A percentile compares a stretch with the other conserved stretches of the same genome.
These are phyloP conservation scores for Alternaria sp. DNA, from an alignment of 2,329 filamentous ascomycete genomes.

Conservation along the genomic window DNA sequence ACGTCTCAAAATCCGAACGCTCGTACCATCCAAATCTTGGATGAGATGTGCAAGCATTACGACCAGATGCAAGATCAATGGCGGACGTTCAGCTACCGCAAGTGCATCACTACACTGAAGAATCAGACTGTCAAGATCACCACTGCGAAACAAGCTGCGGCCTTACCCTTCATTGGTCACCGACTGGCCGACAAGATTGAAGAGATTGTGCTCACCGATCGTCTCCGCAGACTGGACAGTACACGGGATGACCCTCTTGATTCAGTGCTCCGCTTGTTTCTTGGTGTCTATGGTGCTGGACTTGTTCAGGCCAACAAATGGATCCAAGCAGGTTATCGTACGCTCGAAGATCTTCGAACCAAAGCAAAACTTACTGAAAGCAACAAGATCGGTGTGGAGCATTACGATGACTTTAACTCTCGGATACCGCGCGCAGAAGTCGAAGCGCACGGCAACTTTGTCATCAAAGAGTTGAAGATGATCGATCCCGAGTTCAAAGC, in stretches of 20 bases:
- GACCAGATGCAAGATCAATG: conserved; percentile 77
- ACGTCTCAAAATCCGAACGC: conserved; percentile 71
- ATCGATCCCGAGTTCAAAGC: conserved; percentile 73
- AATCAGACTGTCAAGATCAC: conserved; percentile 70
- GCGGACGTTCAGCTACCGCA: conserved; percentile 78
- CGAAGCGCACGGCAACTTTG: conserved; percentile 70
- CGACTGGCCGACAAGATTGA: conserved; percentile 85
- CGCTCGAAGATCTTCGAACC: conserved; percentile 74
- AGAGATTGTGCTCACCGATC: conserved; percentile 81
- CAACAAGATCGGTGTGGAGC: conserved; percentile 79
- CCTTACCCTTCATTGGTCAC: conserved; percentile 73
- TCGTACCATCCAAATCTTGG: conserved; percentile 76
- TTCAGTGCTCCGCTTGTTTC: conserved; percentile 71
- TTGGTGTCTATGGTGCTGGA: conserved; percentile 82
- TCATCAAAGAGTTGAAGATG: conserved; percentile 65
- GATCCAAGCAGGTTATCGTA: conserved; percentile 77
- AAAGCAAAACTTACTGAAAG: conserved; percentile 69
- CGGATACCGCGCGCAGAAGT: conserved; percentile 83
- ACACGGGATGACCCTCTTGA: conserved; percentile 73
- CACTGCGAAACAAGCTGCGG: conserved; percentile 73
- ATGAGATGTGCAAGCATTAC: conserved; percentile 83
- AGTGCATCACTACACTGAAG: conserved; percentile 75
- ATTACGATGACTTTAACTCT: conserved; percentile 78
- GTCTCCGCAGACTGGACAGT: conserved; percentile 75
- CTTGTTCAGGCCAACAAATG: conserved; percentile 74